Evolutionary conservation across 2,329 filamentous ascomycete species (phyloP).

Genomic region (Cordyceps farinosa): DNA sequence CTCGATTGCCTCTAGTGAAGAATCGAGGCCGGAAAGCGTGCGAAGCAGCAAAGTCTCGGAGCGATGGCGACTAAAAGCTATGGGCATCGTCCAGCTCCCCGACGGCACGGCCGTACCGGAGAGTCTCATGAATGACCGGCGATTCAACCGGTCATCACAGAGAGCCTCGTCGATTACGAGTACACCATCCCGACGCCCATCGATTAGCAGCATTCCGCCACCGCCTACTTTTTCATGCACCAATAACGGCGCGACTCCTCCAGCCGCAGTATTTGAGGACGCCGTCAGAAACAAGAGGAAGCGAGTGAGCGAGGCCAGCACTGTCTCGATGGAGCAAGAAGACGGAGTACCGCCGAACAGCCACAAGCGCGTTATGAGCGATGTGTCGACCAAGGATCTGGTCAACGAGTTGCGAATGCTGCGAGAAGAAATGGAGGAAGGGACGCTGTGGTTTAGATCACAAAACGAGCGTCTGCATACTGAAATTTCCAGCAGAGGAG

Average conservation of each 20-base stretch:
- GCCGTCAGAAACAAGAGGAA: slow-evolving; percentile 33
- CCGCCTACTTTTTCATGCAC: not conserved
- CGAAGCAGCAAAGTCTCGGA: slow-evolving; percentile 39
- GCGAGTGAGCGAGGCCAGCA: slow-evolving; percentile 28
- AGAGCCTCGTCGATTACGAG: not conserved
- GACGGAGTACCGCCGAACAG: slow-evolving; percentile 23
- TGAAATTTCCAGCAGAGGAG: slow-evolving; percentile 32
- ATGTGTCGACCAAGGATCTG: slow-evolving; percentile 34
- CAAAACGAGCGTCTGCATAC: slow-evolving; percentile 43
- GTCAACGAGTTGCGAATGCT: slow-evolving; percentile 40
- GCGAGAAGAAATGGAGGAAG: slow-evolving; percentile 45
- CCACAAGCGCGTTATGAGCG: slow-evolving; percentile 41
- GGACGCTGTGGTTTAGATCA: slow-evolving; percentile 43
- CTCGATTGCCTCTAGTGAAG: slow-evolving; percentile 30
- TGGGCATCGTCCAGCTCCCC: slow-evolving; percentile 50
- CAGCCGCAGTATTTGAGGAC: slow-evolving; percentile 19
- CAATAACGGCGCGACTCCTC: not conserved
- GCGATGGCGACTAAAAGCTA: slow-evolving; percentile 46
- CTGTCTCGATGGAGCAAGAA: slow-evolving; percentile 14
- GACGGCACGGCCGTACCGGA: slow-evolving; percentile 54
- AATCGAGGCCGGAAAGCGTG: slow-evolving; percentile 25
- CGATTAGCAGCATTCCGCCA: slow-evolving; percentile 4
- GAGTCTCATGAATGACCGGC: slow-evolving; percentile 44
- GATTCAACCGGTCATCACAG: slow-evolving; percentile 24
- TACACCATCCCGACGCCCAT: slow-evolving; percentile 8